Evolutionary conservation across 1,139 yeast species (phyloP), one percentile per base, ranked within the genome.

Genomic region (Protomyces inundatus): DNA sequence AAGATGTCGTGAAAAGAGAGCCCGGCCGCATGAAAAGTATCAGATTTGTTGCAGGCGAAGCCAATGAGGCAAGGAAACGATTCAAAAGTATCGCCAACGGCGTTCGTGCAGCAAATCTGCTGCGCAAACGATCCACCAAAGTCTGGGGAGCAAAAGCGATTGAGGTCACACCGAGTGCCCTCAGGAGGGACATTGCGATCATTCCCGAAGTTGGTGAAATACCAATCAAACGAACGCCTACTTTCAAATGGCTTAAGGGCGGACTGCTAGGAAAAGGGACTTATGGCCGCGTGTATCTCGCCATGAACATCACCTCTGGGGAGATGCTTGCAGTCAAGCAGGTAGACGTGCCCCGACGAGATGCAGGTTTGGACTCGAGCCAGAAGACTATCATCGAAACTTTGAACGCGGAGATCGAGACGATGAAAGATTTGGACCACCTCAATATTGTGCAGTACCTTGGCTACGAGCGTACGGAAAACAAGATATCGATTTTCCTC

Each of bases 301-400:
- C 97, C 0, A 80, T 95, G 71, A 95, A 95, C 74, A 95, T 90
- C 14, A 93, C 98, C 0, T 90, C 97, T 0, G 98, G 98, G 64
- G 99, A 95, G 71, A 91, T 95, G 97, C 86, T 95, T 77, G 99
- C 99, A 0, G 98, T 95, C 1, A 95, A 95, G 73, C 98, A 95
- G 74, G 97, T 93, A 4, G 85, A 82, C 60, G 87, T 87, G 4
- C 87, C 90, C 0, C 79, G 76, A 56, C 76, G 79, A 33, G 74
- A 79, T 12, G 75, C 76, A 12, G 83, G 79, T 64, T 77, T 77
- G 60, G 75, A 76, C 51, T 73, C 74, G 6, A 68, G 70, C 14
- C 78, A 80, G 54, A 77, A 77, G 58, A 90, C 85, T 65, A 46
- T 50, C 9, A 45, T 58, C 52, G 64, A 60, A 32, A 48, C 61